Evolutionary conservation across 371 early-diverging fungal species (phyloP).

Genomic region (Thermomucor indicae-seudaticae): DNA sequence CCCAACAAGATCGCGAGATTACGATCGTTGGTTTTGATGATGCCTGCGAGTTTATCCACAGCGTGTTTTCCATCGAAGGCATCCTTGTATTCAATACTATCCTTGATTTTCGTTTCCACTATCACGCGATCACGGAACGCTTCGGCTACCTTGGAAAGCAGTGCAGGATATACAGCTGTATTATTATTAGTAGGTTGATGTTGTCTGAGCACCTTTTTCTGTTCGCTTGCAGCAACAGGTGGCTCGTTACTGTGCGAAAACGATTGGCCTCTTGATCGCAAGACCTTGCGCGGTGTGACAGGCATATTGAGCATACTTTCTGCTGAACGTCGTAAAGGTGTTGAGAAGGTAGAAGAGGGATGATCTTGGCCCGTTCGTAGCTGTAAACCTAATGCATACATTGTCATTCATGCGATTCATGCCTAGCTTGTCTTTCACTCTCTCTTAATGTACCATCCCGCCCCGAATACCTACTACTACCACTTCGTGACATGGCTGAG

Average conservation of each 20-base stretch:
- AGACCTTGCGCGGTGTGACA: constrained; percentile 11
- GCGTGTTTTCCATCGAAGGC: constrained; percentile 83
- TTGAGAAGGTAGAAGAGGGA: constrained; percentile 15
- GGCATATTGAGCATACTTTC: constrained; percentile 43
- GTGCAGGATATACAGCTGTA: constrained; percentile 70
- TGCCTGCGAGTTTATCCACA: constrained; percentile 70
- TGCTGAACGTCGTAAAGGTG: constrained; percentile 30
- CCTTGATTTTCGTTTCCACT: constrained; percentile 59
- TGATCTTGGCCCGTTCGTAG: not conserved
- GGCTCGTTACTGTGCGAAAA: constrained; percentile 29
- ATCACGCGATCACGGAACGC: constrained; percentile 59
- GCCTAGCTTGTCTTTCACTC: no score
- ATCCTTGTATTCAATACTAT: constrained; percentile 76
- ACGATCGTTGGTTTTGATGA: constrained; percentile 81
- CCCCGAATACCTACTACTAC: constrained; percentile 11
- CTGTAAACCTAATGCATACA: constrained; percentile 4
- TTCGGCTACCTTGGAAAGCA: constrained; percentile 78
- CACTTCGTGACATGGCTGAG: constrained; percentile 35
- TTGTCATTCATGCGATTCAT: no score
- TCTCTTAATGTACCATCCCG: not conserved
- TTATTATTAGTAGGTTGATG: constrained; percentile 10
- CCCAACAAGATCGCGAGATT: constrained; percentile 82
- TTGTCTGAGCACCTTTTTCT: constrained; percentile 11
- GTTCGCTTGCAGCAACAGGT: constrained; percentile 4
- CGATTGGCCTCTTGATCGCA: constrained; percentile 34